phyloP scores from a whole-genome alignment of 345 rosid genomes.

The Syzygium oleosum region DNA sequence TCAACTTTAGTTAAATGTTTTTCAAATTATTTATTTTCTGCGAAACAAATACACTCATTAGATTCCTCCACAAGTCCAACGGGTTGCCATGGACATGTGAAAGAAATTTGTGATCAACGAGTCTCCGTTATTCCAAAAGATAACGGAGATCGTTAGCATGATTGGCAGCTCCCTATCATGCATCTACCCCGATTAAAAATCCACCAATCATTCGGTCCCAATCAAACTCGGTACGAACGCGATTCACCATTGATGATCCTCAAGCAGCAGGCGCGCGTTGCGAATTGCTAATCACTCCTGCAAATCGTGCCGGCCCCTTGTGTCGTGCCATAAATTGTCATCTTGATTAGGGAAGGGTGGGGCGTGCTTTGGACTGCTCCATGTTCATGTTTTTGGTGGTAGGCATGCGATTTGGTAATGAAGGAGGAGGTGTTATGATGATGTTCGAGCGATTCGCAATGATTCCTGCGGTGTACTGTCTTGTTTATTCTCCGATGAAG shows the following conservation, averaged over 20 bases:
- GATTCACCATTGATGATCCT: neutral
- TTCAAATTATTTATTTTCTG: neutral
- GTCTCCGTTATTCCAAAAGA: neutral
- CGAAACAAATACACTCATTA: neutral
- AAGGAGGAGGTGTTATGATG: neutral
- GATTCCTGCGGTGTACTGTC: neutral
- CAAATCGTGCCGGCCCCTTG: neutral
- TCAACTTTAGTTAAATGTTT: neutral
- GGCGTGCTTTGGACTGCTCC: neutral
- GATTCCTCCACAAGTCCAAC: neutral
- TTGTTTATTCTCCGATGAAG: neutral
- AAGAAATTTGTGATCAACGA: neutral
- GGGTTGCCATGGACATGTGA: neutral
- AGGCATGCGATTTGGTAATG: neutral
- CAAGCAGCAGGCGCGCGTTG: neutral
- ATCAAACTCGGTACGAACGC: neutral
- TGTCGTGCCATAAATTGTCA: neutral
- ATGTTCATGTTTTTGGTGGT: neutral
- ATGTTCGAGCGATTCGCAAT: neutral
- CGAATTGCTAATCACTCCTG: neutral
- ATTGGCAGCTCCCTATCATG: neutral
- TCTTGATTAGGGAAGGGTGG: neutral
- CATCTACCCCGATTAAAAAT: neutral
- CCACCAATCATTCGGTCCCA: neutral
- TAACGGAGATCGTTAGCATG: neutral